Evolutionary conservation across 345 rosid genomes (phyloP).

Genomic region (Camelina laxa): DNA sequence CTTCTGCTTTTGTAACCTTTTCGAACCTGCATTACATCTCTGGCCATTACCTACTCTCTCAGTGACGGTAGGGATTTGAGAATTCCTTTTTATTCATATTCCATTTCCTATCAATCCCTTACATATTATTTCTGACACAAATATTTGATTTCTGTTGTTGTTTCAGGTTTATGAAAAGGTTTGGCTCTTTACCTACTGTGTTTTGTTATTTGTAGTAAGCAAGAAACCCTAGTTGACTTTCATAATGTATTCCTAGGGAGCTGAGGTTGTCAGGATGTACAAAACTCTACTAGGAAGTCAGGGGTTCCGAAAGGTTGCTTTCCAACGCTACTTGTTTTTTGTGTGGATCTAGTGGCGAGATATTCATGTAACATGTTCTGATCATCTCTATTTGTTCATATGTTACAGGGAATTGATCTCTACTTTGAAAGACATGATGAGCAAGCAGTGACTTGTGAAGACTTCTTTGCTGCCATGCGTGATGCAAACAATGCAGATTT

Average conservation of each 20-base stretch:
- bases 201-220: conserved; percentile 15
- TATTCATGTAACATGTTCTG: not conserved
- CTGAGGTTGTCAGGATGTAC: conserved; percentile 99
- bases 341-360: conserved; percentile 6
- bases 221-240: conserved; percentile 26
- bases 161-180: conserved; percentile 96
- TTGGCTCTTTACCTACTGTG: conserved; percentile 32
- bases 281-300: conserved; percentile 88
- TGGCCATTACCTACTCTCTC: conserved; percentile 48
- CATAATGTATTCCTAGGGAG: conserved; percentile 68
- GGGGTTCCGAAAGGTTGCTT: conserved; percentile 88
- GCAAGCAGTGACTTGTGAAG: conserved; percentile 99
- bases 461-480: conserved; percentile 94
- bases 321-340: not conserved
- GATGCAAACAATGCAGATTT: conserved; percentile 96
- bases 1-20: conserved; percentile 44
- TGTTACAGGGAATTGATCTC: conserved; percentile 92
- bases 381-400: conserved; percentile 31
- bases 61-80: conserved; percentile 74
- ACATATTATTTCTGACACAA: conserved; percentile 35
- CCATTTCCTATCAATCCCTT: conserved; percentile 23
- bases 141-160: conserved; percentile 35
- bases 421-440: conserved; percentile 93
- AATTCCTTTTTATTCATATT: not conserved
- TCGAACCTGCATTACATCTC: conserved; percentile 41